Evolutionary conservation across 345 rosid species (phyloP).

Genomic region (Anastatica hierochuntica): DNA sequence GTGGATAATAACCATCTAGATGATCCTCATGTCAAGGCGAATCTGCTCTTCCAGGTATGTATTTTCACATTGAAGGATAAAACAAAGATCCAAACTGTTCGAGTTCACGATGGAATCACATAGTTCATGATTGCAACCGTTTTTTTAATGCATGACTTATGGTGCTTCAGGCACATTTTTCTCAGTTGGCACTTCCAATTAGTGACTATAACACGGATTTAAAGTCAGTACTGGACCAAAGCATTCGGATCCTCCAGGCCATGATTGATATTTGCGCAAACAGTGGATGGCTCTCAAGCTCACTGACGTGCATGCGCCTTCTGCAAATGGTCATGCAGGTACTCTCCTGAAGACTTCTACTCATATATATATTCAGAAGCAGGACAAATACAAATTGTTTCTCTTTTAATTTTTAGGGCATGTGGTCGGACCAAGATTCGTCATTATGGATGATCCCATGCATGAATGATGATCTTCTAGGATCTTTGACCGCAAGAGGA

Average conservation of each 20-base stretch:
- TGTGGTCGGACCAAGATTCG: constrained; percentile 76
- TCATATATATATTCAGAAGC: background rate
- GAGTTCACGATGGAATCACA: background rate
- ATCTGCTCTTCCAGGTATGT: constrained; percentile 76
- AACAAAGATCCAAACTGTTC: background rate
- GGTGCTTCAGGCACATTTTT: constrained; percentile 73
- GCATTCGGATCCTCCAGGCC: constrained; percentile 95
- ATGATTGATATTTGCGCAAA: constrained; percentile 97
- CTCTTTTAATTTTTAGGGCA: constrained; percentile 40
- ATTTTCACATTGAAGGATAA: background rate
- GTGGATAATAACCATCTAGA: constrained; percentile 77
- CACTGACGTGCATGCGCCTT: constrained; percentile 88
- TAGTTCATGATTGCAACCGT: background rate
- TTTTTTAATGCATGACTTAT: constrained; percentile 5
- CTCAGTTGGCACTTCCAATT: constrained; percentile 75
- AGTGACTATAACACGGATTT: constrained; percentile 90
- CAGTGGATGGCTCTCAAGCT: constrained; percentile 96
- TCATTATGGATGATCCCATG: constrained; percentile 82
- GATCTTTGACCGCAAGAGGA: constrained; percentile 39
- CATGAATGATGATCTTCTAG: constrained; percentile 61
- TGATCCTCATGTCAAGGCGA: constrained; percentile 92
- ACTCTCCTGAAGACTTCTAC: constrained; percentile 12
- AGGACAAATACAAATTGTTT: background rate
- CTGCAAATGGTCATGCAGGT: constrained; percentile 99
- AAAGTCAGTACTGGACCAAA: constrained; percentile 94